Base-by-base conservation (phyloP, 495 filamentous ascomycete species). In the Articulospora tetracladia region DNA sequence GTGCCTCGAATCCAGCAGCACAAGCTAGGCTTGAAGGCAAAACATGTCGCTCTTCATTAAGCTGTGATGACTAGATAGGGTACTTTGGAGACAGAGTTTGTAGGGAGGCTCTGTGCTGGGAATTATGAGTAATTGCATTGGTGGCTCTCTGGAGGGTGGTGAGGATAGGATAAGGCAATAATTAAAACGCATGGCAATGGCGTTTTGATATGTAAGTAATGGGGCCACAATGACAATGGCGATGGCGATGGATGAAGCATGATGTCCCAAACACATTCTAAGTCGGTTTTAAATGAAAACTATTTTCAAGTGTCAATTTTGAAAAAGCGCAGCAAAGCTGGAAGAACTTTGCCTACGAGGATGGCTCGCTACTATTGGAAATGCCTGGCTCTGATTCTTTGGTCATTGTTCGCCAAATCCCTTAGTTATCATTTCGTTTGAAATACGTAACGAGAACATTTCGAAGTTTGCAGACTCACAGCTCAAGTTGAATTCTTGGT, bases 1-100 rank as follows among this genome's bases (percentile, higher is more conserved):
- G 77, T 85, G 47, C 86, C 93, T 19, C 80, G 93, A 65, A 82
- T 96, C 56, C 91, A 89, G 79, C 85, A 89, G 78, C 76, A 82
- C 58, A 98, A 98, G 79, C 70, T 98, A 55, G 90, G 89, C 1
- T n/a, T 68, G 48, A 53, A 52, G 1, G 20, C 28, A 4, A 65
- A 46, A 23, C 28, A 32, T 23, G 30, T 23, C 34, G 51, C 20
- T 48, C 15, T n/a, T 7, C 2, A 7, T 19, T 53, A 53, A 19
- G 11, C 11, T 53, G 7, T 30, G 15, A 6, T 12, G 8, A 11
- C 3, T 13, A 8, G 46, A 49, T 11, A 23, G 46, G 8, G 46
- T 10, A 10, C 12, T 49, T 11, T 12, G 20, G 20, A 49, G 12
- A 49, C 11, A 49, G 11, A 20, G 46, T 23, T 12, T 11, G 20